Conservation (phyloP, 2,329 filamentous ascomycete genomes). For the Talaromyces funiculosus region DNA sequence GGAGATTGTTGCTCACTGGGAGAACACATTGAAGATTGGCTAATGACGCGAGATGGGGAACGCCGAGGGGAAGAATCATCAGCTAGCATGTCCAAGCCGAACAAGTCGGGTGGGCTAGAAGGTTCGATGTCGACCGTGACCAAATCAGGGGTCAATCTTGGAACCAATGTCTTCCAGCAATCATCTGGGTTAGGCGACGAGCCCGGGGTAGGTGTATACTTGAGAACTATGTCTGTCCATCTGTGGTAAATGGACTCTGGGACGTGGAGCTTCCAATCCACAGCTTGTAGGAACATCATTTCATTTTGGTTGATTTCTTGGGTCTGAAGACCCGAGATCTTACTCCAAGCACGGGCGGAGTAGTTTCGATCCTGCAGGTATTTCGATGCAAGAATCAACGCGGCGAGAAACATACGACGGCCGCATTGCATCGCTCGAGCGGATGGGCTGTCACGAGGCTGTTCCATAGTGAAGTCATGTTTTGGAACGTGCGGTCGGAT, state of each 20-base stretch:
- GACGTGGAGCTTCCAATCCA: constrained; percentile 94
- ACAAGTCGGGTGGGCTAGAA: constrained; percentile 25
- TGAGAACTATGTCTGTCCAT: constrained; percentile 89
- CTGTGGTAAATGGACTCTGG: constrained; percentile 81
- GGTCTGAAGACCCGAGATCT: constrained; percentile 93
- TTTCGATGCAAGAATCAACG: constrained; percentile 92
- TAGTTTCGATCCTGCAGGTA: constrained; percentile 98
- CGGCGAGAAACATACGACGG: constrained; percentile 92
- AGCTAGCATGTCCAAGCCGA: constrained; percentile 22
- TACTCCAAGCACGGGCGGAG: constrained; percentile 95
- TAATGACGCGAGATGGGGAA: constrained; percentile 18
- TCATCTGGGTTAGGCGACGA: constrained; percentile 30
- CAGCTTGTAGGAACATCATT: constrained; percentile 79
- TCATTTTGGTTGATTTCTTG: constrained; percentile 96
- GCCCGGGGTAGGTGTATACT: constrained; percentile 62
- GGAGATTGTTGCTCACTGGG: constrained; percentile 24
- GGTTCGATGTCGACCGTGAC: constrained; percentile 42
- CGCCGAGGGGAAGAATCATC: constrained; percentile 29
- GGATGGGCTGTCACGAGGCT: constrained; percentile 64
- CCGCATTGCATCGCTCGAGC: constrained; percentile 86
- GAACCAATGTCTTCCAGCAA: constrained; percentile 47
- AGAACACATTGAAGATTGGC: constrained; percentile 18
- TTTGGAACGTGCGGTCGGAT: constrained; percentile 85
- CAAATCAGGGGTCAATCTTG: constrained; percentile 52
- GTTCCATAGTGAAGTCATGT: constrained; percentile 80